Conservation (phyloP, 345 rosid species). For the Eucalyptus erythrocorys region DNA sequence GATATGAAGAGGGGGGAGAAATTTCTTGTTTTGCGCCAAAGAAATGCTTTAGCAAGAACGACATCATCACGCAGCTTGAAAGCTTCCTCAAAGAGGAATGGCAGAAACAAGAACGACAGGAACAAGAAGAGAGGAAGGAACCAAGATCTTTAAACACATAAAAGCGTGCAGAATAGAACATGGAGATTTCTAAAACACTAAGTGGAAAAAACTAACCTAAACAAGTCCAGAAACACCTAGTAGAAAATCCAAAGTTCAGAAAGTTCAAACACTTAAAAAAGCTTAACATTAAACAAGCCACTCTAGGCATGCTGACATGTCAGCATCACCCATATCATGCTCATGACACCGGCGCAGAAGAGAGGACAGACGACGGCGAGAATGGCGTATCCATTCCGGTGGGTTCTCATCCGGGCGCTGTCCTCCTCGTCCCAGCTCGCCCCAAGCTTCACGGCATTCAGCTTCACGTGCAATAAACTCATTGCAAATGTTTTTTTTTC, state of each 20-base stretch:
- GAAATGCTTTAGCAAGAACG: not conserved
- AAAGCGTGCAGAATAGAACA: not conserved
- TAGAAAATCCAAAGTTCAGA: not conserved
- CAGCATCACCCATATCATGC: not conserved
- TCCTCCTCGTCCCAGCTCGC: not conserved
- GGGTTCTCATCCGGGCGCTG: not conserved
- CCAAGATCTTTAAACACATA: not conserved
- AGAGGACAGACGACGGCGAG: not conserved
- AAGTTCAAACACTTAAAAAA: not conserved
- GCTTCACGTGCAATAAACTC: no score
- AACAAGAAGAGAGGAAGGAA: not conserved
- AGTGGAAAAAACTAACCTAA: no score
- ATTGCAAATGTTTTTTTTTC: no score
- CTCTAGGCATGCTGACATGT: not conserved
- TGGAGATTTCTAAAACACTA: not conserved
- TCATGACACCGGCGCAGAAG: not conserved
- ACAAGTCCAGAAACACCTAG: not conserved
- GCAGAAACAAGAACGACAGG: not conserved
- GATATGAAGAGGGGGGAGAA: no score
- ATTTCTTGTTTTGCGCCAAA: no score
- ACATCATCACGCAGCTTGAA: not conserved
- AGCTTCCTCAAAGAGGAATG: not conserved
- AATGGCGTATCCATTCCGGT: not conserved
- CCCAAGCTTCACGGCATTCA: no score
- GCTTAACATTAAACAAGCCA: not conserved